These are phyloP conservation scores for Cutaneotrichosporon mucoides DNA, from an alignment of 1,284 basidiomycete genomes.

Conservation along the genomic window DNA sequence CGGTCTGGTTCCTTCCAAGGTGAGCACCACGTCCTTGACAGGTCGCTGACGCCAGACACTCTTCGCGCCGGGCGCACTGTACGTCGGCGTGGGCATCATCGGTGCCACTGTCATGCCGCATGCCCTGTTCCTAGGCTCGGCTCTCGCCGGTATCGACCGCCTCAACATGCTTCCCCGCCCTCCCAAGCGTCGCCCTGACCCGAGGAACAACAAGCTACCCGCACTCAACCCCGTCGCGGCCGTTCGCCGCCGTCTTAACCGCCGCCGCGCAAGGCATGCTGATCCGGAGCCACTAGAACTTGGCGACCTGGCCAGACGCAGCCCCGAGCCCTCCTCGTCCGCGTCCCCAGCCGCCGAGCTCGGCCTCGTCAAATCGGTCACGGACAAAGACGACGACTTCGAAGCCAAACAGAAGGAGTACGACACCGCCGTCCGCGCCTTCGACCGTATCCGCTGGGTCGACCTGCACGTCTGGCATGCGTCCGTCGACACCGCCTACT, in stretches of 20 bases:
- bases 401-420: slow-evolving; percentile 47
- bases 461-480: slow-evolving; percentile 72
- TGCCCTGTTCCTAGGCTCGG: slow-evolving; percentile 81
- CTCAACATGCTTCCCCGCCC: slow-evolving; percentile 44
- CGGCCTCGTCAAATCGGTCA: slow-evolving; percentile 12
- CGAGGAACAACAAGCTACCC: slow-evolving; percentile 17
- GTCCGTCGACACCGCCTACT: slow-evolving; percentile 52
- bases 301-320: too few relatives aligned
- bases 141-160: slow-evolving; percentile 75
- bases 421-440: slow-evolving; percentile 57
- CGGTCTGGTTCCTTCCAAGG: slow-evolving; percentile 74
- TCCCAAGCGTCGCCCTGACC: slow-evolving; percentile 13
- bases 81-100: slow-evolving; percentile 63
- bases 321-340: background rate
- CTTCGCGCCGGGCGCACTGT: slow-evolving; percentile 57
- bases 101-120: slow-evolving; percentile 82
- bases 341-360: background rate
- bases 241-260: slow-evolving; percentile 1
- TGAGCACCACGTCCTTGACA: background rate
- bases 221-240: slow-evolving; percentile 17
- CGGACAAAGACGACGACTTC: slow-evolving; percentile 23
- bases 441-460: slow-evolving; percentile 64
- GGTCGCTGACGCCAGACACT: slow-evolving; percentile 30
- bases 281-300: too few relatives aligned
- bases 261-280: background rate